Percentiles rank a stretch among this genome's conserved stretches.
Conservation (phyloP, 352 stramenopile species). For the Globisporangium takayamanum region DNA sequence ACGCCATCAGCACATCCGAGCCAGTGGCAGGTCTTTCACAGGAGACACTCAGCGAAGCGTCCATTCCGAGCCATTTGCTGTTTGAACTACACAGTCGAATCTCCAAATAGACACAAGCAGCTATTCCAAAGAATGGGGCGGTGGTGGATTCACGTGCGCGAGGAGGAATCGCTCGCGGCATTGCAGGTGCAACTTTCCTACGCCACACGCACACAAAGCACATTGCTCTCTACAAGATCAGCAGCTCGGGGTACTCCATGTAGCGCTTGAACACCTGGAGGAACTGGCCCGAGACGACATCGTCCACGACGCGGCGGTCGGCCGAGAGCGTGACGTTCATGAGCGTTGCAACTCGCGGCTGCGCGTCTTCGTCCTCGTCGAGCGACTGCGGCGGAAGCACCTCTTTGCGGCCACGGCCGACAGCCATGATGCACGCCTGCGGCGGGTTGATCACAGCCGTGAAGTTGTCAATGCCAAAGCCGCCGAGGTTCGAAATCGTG, state of each 20-base stretch:
- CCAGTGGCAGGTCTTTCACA: too few species aligned
- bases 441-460: constrained; percentile 98
- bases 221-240: constrained; percentile 43
- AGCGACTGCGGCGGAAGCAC: constrained; percentile 60
- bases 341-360: constrained; percentile 87
- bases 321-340: constrained; percentile 95
- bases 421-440: constrained; percentile 97
- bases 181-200: neutral
- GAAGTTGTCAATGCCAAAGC: constrained; percentile 98
- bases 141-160: too few species aligned
- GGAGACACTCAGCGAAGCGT: too few species aligned
- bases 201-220: neutral
- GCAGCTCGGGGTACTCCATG: constrained; percentile 93
- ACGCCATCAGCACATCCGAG: too few species aligned
- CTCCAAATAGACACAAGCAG: too few species aligned
- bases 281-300: constrained; percentile 94
- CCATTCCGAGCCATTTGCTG: too few species aligned
- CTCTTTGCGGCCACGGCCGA: constrained; percentile 90
- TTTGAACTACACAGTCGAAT: too few species aligned
- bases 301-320: constrained; percentile 97
- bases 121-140: too few species aligned
- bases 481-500: constrained; percentile 98
- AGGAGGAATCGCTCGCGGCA: neutral
- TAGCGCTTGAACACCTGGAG: constrained; percentile 95
- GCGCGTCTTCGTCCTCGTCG: constrained; percentile 51